These are phyloP conservation scores for Cercospora sp. DNA, from an alignment of 2,329 filamentous ascomycete species.

Conservation along the genomic window DNA sequence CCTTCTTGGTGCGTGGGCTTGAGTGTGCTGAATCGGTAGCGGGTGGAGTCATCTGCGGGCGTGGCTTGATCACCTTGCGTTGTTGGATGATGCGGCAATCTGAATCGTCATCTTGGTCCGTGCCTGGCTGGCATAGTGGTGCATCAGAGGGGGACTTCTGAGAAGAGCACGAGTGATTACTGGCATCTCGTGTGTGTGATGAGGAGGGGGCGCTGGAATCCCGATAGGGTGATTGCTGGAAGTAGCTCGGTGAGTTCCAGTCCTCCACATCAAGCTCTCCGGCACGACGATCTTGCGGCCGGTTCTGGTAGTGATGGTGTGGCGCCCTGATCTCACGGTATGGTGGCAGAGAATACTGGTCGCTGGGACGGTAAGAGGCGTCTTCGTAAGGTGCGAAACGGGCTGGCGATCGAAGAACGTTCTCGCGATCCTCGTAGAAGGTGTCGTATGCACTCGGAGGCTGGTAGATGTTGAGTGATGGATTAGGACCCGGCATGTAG, in stretches of 20 bases:
- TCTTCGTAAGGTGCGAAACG: not conserved
- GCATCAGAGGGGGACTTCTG: not conserved
- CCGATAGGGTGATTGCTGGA: not conserved
- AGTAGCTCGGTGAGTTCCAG: not conserved
- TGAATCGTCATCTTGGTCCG: not conserved
- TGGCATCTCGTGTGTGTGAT: not conserved
- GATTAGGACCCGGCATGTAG: not conserved
- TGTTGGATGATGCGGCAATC: slow-evolving; percentile 12
- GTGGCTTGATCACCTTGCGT: slow-evolving; percentile 16
- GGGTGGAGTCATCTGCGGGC: slow-evolving; percentile 7
- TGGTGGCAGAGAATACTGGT: not conserved
- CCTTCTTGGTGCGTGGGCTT: not conserved
- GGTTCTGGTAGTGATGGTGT: not conserved
- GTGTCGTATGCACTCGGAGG: not conserved
- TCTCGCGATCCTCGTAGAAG: not conserved
- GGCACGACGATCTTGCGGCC: not conserved
- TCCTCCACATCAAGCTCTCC: not conserved
- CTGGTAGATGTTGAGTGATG: not conserved
- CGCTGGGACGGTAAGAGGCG: not conserved
- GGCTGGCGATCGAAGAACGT: not conserved
- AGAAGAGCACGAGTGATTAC: not conserved
- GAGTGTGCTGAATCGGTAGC: not conserved
- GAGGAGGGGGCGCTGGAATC: not conserved
- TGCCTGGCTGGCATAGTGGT: not conserved
- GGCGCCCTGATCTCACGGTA: not conserved